These are phyloP conservation scores for Abrus pulchellus DNA, from an alignment of 306 rosid species.

Conservation along the genomic window DNA sequence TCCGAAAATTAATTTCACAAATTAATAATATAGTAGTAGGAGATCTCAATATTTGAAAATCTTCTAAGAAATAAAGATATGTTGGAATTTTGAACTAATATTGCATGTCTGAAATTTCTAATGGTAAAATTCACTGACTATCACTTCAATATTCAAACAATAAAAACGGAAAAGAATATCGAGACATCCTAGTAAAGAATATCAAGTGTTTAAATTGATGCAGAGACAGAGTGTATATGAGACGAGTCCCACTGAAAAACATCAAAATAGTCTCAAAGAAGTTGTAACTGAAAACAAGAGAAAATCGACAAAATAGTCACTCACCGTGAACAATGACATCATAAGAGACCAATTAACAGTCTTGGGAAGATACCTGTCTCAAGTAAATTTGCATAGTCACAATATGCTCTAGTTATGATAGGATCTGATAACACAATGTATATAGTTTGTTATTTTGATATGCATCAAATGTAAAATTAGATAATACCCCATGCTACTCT, in stretches of 20 bases:
- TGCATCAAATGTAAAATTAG: no score
- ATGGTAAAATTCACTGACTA: background rate
- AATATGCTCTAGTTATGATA: slow-evolving; percentile 16
- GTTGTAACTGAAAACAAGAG: slow-evolving; percentile 18
- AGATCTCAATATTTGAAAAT: slow-evolving; percentile 34
- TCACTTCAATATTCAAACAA: background rate
- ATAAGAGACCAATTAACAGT: slow-evolving; percentile 82
- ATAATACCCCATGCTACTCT: no score
- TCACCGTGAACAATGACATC: slow-evolving; percentile 89
- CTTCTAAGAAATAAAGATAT: slow-evolving; percentile 4
- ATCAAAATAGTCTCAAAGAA: background rate
- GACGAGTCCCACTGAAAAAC: background rate
- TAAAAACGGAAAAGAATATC: slow-evolving; percentile 12
- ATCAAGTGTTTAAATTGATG: slow-evolving; percentile 1
- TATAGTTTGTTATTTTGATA: no score
- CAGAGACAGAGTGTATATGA: background rate
- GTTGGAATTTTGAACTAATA: slow-evolving; percentile 10
- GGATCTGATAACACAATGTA: no score
- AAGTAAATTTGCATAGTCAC: slow-evolving; percentile 49
- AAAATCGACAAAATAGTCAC: slow-evolving; percentile 38
- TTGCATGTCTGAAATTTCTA: slow-evolving; percentile 15
- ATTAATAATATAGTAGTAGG: slow-evolving; percentile 24
- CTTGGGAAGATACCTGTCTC: slow-evolving; percentile 71
- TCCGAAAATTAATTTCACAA: background rate
- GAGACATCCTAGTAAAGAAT: slow-evolving; percentile 12